These are phyloP conservation scores for Verticillium albo-atrum DNA, from an alignment of 2,329 filamentous ascomycete genomes.

Conservation along the genomic window DNA sequence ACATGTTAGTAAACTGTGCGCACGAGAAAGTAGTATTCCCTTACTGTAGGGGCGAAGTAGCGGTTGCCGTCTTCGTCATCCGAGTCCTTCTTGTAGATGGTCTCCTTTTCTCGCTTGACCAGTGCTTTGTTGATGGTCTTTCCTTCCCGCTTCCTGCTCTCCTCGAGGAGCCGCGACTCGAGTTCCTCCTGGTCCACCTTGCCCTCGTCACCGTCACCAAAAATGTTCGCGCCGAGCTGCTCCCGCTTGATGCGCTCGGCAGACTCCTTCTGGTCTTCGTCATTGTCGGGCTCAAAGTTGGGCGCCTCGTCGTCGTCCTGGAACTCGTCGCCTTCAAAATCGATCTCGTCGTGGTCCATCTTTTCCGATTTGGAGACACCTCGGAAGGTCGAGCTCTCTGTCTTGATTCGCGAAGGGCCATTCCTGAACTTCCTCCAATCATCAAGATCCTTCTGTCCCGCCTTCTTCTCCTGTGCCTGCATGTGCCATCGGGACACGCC, in stretches of 20 bases:
- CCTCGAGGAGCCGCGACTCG: slow-evolving; percentile 63
- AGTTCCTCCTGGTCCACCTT: slow-evolving; percentile 72
- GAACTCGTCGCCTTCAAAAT: slow-evolving; percentile 69
- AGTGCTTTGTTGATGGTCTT: slow-evolving; percentile 78
- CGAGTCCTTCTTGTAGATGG: slow-evolving; percentile 74
- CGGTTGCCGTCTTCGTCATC: slow-evolving; percentile 34
- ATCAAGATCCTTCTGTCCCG: slow-evolving; percentile 53
- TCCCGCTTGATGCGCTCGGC: slow-evolving; percentile 71
- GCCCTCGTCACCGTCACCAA: slow-evolving; percentile 64
- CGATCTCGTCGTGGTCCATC: slow-evolving; percentile 66
- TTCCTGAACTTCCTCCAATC: slow-evolving; percentile 50
- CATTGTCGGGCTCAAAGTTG: slow-evolving; percentile 70
- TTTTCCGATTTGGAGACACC: slow-evolving; percentile 58
- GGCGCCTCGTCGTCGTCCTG: slow-evolving; percentile 83
- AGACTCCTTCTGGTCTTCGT: slow-evolving; percentile 72
- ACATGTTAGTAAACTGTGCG: slow-evolving; percentile 13
- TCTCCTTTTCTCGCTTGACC: slow-evolving; percentile 79
- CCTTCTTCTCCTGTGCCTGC: slow-evolving; percentile 58
- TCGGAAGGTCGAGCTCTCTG: slow-evolving; percentile 62
- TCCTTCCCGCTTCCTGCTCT: slow-evolving; percentile 65
- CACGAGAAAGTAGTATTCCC: background rate
- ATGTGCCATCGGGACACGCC: slow-evolving; percentile 79
- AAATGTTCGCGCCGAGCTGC: slow-evolving; percentile 83
- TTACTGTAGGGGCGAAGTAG: slow-evolving; percentile 3
- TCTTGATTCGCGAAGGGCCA: slow-evolving; percentile 58